These are phyloP conservation scores for Diplotaxis tenuifolia DNA, from an alignment of 345 rosid genomes.

Conservation along the genomic window DNA sequence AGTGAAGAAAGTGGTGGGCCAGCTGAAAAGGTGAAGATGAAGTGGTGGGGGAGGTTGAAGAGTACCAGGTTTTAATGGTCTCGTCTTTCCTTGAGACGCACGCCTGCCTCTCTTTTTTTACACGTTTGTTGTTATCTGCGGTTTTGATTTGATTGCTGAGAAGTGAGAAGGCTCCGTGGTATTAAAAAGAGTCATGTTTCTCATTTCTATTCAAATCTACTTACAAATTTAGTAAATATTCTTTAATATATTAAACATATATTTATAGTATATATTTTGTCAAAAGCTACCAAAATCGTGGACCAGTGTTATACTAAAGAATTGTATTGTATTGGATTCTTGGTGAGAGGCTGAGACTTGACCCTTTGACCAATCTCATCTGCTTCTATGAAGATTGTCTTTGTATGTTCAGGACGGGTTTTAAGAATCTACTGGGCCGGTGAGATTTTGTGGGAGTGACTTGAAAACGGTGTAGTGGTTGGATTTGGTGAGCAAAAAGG, in stretches of 20 bases:
- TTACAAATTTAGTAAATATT: conserved; percentile 24
- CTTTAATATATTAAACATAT: neutral
- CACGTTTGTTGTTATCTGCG: conserved; percentile 15
- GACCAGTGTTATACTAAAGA: neutral
- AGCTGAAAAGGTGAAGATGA: conserved; percentile 27
- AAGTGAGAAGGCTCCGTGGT: conserved; percentile 20
- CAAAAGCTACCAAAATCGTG: neutral
- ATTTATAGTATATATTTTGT: neutral
- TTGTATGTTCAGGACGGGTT: too few relatives aligned
- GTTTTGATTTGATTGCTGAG: conserved; percentile 13
- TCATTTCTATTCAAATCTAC: conserved; percentile 8
- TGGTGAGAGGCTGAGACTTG: too few relatives aligned
- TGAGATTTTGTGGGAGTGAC: neutral
- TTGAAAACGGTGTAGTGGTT: too few relatives aligned
- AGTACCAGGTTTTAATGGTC: conserved; percentile 22
- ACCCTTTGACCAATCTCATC: too few relatives aligned
- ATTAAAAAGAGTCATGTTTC: conserved; percentile 5
- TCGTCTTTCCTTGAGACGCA: conserved; percentile 11
- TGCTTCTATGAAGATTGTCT: too few relatives aligned
- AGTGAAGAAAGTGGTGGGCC: conserved; percentile 30
- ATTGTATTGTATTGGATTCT: conserved; percentile 48
- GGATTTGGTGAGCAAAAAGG: neutral
- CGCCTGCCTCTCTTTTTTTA: conserved; percentile 11
- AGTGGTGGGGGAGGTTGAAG: conserved; percentile 38
- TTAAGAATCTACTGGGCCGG: too few relatives aligned